Conservation (phyloP, 495 filamentous ascomycete genomes). For the Recurvomyces mirabilis region DNA sequence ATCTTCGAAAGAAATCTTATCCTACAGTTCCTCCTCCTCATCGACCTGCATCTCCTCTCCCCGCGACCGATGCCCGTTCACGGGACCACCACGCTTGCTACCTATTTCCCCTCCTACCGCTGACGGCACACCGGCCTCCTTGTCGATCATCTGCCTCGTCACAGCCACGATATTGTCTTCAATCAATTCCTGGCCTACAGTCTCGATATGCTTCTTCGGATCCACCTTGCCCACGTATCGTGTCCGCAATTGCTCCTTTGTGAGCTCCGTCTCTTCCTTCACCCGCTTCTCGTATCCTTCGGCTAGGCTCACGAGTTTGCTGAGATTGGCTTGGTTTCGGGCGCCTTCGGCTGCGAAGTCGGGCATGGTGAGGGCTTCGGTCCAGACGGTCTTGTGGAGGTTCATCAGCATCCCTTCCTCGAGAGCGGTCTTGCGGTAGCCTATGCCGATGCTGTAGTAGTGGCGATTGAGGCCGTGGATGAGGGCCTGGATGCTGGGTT, state of each 20-base stretch:
- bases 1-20: too few relatives aligned
- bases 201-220: slow-evolving; percentile 97
- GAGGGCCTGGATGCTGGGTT: slow-evolving; percentile 96
- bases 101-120: too few relatives aligned
- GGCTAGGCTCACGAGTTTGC: slow-evolving; percentile 75
- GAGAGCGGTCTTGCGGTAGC: slow-evolving; percentile 92
- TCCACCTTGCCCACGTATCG: slow-evolving; percentile 98
- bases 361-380: slow-evolving; percentile 91
- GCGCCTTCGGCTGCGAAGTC: slow-evolving; percentile 79
- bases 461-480: slow-evolving; percentile 97
- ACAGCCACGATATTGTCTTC: slow-evolving; percentile 98
- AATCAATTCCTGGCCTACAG: slow-evolving; percentile 88
- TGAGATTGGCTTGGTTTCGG: slow-evolving; percentile 73
- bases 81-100: too few relatives aligned
- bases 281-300: slow-evolving; percentile 98
- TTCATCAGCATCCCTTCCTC: slow-evolving; percentile 99
- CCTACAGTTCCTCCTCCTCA: too few relatives aligned
- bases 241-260: slow-evolving; percentile 94
- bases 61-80: too few relatives aligned
- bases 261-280: slow-evolving; percentile 94
- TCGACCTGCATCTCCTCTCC: too few relatives aligned
- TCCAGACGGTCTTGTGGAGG: slow-evolving; percentile 98
- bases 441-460: slow-evolving; percentile 97
- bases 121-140: slow-evolving; percentile 74
- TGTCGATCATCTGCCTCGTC: slow-evolving; percentile 97